phyloP scores from a whole-genome alignment of 2,329 filamentous ascomycete species.

The Aspergillus phoenicis region DNA sequence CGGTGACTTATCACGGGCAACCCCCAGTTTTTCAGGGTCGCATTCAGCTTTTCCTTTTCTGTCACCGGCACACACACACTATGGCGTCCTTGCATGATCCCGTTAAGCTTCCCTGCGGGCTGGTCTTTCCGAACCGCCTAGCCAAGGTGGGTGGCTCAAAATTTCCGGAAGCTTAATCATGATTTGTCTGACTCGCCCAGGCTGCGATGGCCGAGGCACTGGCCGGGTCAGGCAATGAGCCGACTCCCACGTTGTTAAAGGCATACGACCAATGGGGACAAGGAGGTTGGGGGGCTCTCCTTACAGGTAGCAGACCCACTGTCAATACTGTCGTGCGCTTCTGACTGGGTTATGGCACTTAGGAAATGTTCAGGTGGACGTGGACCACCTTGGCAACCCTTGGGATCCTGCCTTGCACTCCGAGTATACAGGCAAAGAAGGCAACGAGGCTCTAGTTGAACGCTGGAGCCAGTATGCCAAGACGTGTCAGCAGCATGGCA shows the following conservation, averaged over 20 bases:
- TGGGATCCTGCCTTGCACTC: constrained; percentile 32
- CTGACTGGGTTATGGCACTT: not conserved
- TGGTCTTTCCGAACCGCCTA: constrained; percentile 60
- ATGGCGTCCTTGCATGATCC: constrained; percentile 42
- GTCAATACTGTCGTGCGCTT: not conserved
- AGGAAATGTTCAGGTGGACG: constrained; percentile 50
- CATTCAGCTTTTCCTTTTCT: not conserved
- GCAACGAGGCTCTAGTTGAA: constrained; percentile 22
- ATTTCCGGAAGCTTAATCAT: not conserved
- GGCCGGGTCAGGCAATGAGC: constrained; percentile 50
- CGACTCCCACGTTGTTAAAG: constrained; percentile 45
- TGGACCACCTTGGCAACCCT: constrained; percentile 42
- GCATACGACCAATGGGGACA: constrained; percentile 57
- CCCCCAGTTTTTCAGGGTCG: not conserved
- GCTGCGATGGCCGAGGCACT: constrained; percentile 49
- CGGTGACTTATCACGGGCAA: not conserved
- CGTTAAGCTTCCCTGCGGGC: constrained; percentile 57
- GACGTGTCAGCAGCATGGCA: constrained; percentile 41
- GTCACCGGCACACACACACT: not conserved
- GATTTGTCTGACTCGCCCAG: constrained; percentile 29
- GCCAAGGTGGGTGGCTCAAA: constrained; percentile 37
- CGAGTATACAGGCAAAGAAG: constrained; percentile 29
- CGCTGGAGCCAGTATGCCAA: constrained; percentile 35
- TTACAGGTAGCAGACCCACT: constrained; percentile 39
- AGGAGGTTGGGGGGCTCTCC: constrained; percentile 46